phyloP scores from a whole-genome alignment of 441 rosid genomes.

The Aquilaria agallochum region DNA sequence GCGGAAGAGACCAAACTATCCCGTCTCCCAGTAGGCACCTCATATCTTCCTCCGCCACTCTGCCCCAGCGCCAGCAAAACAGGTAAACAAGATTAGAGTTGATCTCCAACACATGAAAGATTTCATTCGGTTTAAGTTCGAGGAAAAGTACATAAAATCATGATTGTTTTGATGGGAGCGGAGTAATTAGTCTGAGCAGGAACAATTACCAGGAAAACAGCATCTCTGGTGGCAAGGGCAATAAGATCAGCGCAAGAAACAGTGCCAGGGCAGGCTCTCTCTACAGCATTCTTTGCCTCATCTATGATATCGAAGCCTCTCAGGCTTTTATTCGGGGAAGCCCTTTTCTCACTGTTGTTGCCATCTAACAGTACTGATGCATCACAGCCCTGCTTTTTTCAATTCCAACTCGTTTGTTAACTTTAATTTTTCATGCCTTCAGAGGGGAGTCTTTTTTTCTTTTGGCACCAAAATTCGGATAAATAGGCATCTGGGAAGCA shows the following conservation, averaged over 20 bases:
- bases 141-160: not conserved
- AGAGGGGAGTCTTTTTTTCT: too few species aligned
- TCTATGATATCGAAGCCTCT: constrained; percentile 28
- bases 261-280: constrained; percentile 37
- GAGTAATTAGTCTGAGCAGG: not conserved
- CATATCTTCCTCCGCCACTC: constrained; percentile 54
- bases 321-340: constrained; percentile 30
- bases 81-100: not conserved
- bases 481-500: too few species aligned
- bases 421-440: too few species aligned
- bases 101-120: not conserved
- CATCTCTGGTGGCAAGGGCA: constrained; percentile 49
- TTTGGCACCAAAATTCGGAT: too few species aligned
- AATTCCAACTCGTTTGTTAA: too few species aligned
- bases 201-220: constrained; percentile 32
- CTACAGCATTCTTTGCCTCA: constrained; percentile 30
- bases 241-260: constrained; percentile 49
- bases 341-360: constrained; percentile 31
- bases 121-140: too few species aligned
- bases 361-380: constrained; percentile 45
- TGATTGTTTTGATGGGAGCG: not conserved
- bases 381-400: constrained; percentile 38
- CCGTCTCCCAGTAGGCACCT: constrained; percentile 44
- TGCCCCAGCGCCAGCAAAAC: constrained; percentile 12
- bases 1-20: constrained; percentile 38